A percentile compares a stretch with the other conserved stretches of the same genome.
Conservation (phyloP, 2,329 filamentous ascomycete genomes). For the Phialemoniopsis sp. region DNA sequence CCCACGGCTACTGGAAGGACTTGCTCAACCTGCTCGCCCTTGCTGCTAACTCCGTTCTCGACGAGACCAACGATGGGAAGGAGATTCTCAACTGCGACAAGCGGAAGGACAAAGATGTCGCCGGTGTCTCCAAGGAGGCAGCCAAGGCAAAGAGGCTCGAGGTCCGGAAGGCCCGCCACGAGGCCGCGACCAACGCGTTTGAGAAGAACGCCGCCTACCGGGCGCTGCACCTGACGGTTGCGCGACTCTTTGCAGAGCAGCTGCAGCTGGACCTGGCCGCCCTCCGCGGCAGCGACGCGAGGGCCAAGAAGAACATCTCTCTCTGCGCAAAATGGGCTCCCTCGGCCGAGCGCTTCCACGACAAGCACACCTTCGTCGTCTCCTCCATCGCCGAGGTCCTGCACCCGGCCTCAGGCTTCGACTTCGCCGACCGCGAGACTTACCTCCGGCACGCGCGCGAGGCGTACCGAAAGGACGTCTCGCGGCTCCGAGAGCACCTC, state of each 20-base stretch:
- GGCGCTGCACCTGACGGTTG: slow-evolving; percentile 45
- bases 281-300: slow-evolving; percentile 31
- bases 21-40: slow-evolving; percentile 53
- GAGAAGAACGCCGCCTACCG: slow-evolving; percentile 40
- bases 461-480: slow-evolving; percentile 44
- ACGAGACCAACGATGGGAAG: slow-evolving; percentile 30
- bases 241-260: slow-evolving; percentile 53
- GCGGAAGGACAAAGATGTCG: slow-evolving; percentile 11
- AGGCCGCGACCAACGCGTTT: slow-evolving; percentile 30
- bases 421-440: slow-evolving; percentile 30
- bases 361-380: slow-evolving; percentile 53
- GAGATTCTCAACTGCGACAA: slow-evolving; percentile 33
- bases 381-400: slow-evolving; percentile 54
- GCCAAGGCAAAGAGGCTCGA: slow-evolving; percentile 18
- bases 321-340: slow-evolving; percentile 60
- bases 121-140: slow-evolving; percentile 12
- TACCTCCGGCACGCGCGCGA: slow-evolving; percentile 53
- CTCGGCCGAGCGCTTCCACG: slow-evolving; percentile 48
- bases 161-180: slow-evolving; percentile 32
- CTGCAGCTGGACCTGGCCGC: slow-evolving; percentile 39
- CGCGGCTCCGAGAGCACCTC: slow-evolving; percentile 47
- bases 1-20: slow-evolving; percentile 62
- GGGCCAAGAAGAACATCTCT: slow-evolving; percentile 40
- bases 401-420: slow-evolving; percentile 27
- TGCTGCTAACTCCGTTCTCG: slow-evolving; percentile 41